Evolutionary conservation across 345 rosid species (phyloP), one percentile per base, ranked within the genome.

Genomic region (Physaria fendleri): DNA sequence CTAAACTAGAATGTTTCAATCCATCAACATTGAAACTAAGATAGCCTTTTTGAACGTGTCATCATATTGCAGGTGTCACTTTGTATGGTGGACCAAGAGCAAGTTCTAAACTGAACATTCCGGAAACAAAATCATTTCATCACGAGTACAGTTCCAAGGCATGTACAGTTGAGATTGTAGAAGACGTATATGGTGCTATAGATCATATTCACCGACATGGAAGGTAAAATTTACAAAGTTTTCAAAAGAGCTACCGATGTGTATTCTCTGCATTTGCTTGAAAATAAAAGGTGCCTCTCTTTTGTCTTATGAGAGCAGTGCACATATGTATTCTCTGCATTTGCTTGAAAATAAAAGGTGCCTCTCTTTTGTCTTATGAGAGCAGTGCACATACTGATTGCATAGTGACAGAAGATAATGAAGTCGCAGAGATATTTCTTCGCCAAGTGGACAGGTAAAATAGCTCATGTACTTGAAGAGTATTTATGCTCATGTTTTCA

Each of bases 321-420:
- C 85, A 2, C 99, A 94, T 68, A 90, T n/a, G n/a, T n/a, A n/a
- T n/a, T n/a, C n/a, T n/a, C 50, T 28, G 50, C 63, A 54, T 69
- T 56, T 69, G 73, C 63, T 45, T 27, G 13, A 45, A 23, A 3
- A n/a, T 23, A 56, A 59, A 41, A 27, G 62, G 61, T 68, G 56
- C 13, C 66, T n/a, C 44, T 62, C 22, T 39, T 50, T 59, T 68
- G 47, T 41, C 49, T 56, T 62, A 62, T 73, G 59, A 60, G 43
- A 69, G 69, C 92, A 94, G 99, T 74, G 90, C 85, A 2, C 99
- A 94, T 68, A 90, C 99, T 30, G 99, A 94, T 68, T 90, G 97
- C 74, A 82, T 94, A 52, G 57, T 94, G 62, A 71, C 99, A 35
- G 97, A 87, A 65, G 96, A 94, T 65, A 15, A 3, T 4, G 79